Evolutionary conservation across 805 yeast species (phyloP), one percentile per base, ranked within the genome.

Genomic region (Candida easanensis): DNA sequence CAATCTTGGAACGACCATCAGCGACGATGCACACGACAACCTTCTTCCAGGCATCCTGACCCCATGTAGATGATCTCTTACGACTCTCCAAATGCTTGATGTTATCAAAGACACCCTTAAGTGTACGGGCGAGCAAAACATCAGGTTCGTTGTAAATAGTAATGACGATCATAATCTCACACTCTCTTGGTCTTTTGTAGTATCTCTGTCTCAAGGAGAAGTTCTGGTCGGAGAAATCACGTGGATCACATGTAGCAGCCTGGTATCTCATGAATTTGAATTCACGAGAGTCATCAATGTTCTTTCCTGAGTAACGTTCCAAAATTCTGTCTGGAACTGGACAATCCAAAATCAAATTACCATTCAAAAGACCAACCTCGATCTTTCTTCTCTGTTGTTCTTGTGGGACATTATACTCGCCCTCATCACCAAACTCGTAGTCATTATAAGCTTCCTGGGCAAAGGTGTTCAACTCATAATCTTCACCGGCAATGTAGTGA

Each of bases 21-120:
- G 90, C 84, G 13, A 91, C 90, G 23, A 91, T 78, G 52, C 88
- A 79, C 16, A 93, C 93, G 10, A 88, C 96, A 26, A 91, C 80
- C 58, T 88, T 91, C 54, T 90, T 88, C 98, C 98, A 91, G 0
- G 95, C 80, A 45, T 88, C 95, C 34, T 80, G 80, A n/a, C 98
- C 98, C 99, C 99, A 91, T 1, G 80, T 75, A 13, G 78, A 75
- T 1, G 86, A 79, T 48, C 80, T 75, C 25, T 82, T 71, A 48
- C 85, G 75, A 40, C 80, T 75, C 35, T 77, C 73, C 57, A 93
- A 71, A 61, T 89, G 82, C 49, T 79, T 74, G 50, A 91, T 84
- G 62, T 93, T 91, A 45, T 87, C 86, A 69, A 91, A 88, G 11
- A 88, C 87, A 52, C 97, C 97, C 59, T 87, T 86, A 52, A 91